Evolutionary conservation across 2,329 filamentous ascomycete genomes (phyloP), one percentile per base, ranked within the genome.

Genomic region (Penicillium brevicompactum): DNA sequence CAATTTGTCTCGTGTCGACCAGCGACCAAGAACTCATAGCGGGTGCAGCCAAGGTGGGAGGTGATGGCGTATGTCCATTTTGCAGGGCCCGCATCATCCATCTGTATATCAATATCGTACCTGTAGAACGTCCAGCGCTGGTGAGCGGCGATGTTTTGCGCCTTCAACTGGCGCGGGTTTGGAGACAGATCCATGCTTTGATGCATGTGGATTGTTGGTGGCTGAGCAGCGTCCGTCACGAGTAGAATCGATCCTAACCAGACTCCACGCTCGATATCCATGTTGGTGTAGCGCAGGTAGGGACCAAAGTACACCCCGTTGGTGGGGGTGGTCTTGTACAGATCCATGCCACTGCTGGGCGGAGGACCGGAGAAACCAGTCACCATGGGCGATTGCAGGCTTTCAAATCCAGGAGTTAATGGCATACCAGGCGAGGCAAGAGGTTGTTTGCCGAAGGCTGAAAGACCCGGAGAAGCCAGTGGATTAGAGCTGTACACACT

Each of bases 61-160:
- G 94, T 99, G 49, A 99, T 92, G 1, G 94, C 94, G 70, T 99
- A 99, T 0, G 94, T 99, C 94, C 94, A 99, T 69, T 94, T 89
- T 0, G 91, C 89, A 30, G 85, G 83, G 24, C 81, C 83, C 14
- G 80, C 71, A 14, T 97, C 92, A 32, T 89, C 87, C 94, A 99
- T 99, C 57, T 85, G 86, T 45, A 99, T 75, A 58, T 96, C 90
- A 53, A 97, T 75, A 59, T 96, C 92, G 69, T 99, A 99, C 69
- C 92, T 90, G 76, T 95, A 96, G 72, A 99, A 99, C 11, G 88
- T 88, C 92, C 92, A 99, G 57, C 92, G 83, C 70, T 96, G 93
- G 73, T 99, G 94, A 1, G 88, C 90, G 64, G 87, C 90, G 55
- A 99, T 96, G 13, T 87, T 85, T 62, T 88, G 87, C 3, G 92